These are phyloP conservation scores for Penicillium pulvis DNA, from an alignment of 495 filamentous ascomycete species.

Conservation along the genomic window DNA sequence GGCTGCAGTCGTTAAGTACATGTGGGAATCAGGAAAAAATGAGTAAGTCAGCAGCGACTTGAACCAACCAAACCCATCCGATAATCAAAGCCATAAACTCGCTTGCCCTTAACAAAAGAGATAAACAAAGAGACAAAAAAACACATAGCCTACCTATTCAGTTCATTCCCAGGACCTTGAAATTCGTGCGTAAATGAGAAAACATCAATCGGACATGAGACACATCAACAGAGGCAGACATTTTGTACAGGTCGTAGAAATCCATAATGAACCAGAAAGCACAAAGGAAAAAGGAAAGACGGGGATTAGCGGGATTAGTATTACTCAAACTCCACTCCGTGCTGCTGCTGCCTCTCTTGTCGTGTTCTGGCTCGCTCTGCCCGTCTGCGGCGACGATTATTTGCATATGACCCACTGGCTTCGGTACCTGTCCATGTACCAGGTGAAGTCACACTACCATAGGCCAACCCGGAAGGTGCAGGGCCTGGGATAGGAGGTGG, in stretches of 20 bases:
- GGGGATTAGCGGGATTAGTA: background rate
- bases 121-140: slow-evolving; percentile 7
- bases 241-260: slow-evolving; percentile 26
- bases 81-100: slow-evolving; percentile 7
- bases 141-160: slow-evolving; percentile 15
- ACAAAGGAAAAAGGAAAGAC: slow-evolving; percentile 2
- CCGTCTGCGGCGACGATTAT: slow-evolving; percentile 53
- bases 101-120: slow-evolving; percentile 10
- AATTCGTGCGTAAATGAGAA: slow-evolving; percentile 10
- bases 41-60: slow-evolving; percentile 5
- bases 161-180: slow-evolving; percentile 11
- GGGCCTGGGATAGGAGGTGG: slow-evolving; percentile 36
- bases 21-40: background rate
- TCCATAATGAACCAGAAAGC: slow-evolving; percentile 6
- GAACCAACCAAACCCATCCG: slow-evolving; percentile 4
- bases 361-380: slow-evolving; percentile 53
- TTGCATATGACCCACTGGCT: slow-evolving; percentile 55
- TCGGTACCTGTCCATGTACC: slow-evolving; percentile 53
- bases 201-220: slow-evolving; percentile 13
- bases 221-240: slow-evolving; percentile 12
- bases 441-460: slow-evolving; percentile 48
- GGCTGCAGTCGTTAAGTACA: background rate
- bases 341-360: slow-evolving; percentile 47
- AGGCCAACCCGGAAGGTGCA: slow-evolving; percentile 41
- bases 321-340: slow-evolving; percentile 51